Conservation (phyloP, 129 eudicot genomes). For the Saussurea involucrata region DNA sequence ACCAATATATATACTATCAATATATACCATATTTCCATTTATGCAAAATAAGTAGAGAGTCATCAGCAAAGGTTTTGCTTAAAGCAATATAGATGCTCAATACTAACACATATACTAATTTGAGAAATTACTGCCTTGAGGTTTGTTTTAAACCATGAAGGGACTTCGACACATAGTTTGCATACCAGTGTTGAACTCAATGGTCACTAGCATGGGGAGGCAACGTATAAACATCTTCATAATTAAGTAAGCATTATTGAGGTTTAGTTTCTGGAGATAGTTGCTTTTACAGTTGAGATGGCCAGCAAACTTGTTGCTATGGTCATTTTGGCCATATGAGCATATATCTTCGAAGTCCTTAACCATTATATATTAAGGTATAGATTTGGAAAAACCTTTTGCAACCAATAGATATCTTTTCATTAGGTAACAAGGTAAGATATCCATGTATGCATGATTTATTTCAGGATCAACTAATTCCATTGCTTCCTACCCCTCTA, state of each 20-base stretch:
- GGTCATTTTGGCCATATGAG: constrained; percentile 4
- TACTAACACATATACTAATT: background rate
- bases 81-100: background rate
- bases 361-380: background rate
- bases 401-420: background rate
- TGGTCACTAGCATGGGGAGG: background rate
- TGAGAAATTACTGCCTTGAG: background rate
- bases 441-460: background rate
- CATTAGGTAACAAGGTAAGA: background rate
- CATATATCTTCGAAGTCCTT: background rate
- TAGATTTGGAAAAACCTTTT: background rate
- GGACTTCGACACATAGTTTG: background rate
- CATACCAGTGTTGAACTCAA: background rate
- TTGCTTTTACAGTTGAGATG: background rate
- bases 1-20: background rate
- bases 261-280: background rate
- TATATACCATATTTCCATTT: background rate
- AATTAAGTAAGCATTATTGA: background rate
- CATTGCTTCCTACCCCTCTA: too few species aligned
- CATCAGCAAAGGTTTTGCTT: background rate
- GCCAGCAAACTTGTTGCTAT: background rate
- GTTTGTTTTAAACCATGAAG: background rate
- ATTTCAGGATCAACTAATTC: too few species aligned
- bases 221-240: background rate
- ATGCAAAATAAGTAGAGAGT: background rate